A percentile compares a stretch with the other conserved stretches of the same genome.
These are phyloP conservation scores for Discostella stelligeroides DNA, from an alignment of 108 stramenopile species.

Conservation along the genomic window DNA sequence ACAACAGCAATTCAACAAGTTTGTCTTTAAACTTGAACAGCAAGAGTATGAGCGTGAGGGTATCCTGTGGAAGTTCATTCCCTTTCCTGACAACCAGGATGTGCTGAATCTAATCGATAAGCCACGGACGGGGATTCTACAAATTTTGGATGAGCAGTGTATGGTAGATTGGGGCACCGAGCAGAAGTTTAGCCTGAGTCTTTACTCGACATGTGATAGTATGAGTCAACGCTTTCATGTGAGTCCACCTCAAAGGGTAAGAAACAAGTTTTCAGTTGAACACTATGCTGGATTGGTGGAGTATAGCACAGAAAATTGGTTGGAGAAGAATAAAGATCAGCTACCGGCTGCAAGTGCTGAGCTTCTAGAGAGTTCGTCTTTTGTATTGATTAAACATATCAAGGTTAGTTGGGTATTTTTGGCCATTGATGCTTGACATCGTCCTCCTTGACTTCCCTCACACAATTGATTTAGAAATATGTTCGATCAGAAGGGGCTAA, in stretches of 20 bases:
- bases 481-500: conserved; percentile 51
- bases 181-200: conserved; percentile 56
- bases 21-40: conserved; percentile 91
- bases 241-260: conserved; percentile 61
- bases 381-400: conserved; percentile 44
- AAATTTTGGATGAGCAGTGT: conserved; percentile 86
- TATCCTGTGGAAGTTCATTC: conserved; percentile 91
- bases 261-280: conserved; percentile 74
- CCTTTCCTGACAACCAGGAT: conserved; percentile 93
- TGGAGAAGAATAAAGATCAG: conserved; percentile 95
- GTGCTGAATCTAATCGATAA: conserved; percentile 91
- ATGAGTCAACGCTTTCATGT: conserved; percentile 55
- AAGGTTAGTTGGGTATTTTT: conserved; percentile 31
- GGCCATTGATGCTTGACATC: background rate
- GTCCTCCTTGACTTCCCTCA: background rate
- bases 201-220: conserved; percentile 65
- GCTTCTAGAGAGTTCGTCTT: conserved; percentile 68
- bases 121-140: conserved; percentile 75
- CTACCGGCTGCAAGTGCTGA: conserved; percentile 86
- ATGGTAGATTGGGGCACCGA: conserved; percentile 69
- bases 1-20: conserved; percentile 94
- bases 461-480: conserved; percentile 40
- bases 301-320: conserved; percentile 81
- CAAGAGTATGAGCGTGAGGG: conserved; percentile 87
- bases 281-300: conserved; percentile 92